phyloP scores from a whole-genome alignment of 2,329 filamentous ascomycete genomes.

The Mycogone perniciosa region DNA sequence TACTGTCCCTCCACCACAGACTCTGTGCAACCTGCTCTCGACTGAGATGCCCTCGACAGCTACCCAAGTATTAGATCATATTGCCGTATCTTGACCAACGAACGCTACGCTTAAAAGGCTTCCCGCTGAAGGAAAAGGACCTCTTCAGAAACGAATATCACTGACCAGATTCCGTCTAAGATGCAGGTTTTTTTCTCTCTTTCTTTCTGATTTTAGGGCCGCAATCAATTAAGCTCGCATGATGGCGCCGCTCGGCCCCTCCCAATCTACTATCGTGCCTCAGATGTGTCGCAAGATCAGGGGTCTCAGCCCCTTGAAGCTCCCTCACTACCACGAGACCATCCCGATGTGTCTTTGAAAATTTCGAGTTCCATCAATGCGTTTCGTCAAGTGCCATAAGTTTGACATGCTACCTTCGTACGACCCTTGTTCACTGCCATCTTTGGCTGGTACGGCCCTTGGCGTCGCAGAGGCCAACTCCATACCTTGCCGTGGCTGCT shows the following conservation, averaged over 20 bases:
- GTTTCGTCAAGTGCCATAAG: neutral
- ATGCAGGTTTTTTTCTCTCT: neutral
- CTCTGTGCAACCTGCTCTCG: neutral
- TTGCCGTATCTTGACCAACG: neutral
- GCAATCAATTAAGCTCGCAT: conserved; percentile 10
- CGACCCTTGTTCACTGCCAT: neutral
- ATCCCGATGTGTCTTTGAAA: conserved; percentile 1
- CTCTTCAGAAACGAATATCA: no score
- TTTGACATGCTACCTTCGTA: conserved; percentile 4
- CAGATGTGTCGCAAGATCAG: conserved; percentile 42
- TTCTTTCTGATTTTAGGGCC: conserved; percentile 7
- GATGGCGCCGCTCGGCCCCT: conserved; percentile 11
- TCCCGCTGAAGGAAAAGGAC: no score
- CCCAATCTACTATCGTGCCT: conserved; percentile 31
- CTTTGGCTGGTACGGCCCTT: conserved; percentile 8
- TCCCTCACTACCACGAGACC: conserved; percentile 12
- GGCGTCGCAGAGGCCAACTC: neutral
- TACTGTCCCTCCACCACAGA: no score
- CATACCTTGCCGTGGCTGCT: neutral
- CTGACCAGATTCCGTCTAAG: no score
- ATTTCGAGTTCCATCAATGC: conserved; percentile 13
- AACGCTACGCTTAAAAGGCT: no score
- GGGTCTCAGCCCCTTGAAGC: conserved; percentile 24
- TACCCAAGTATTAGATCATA: neutral
- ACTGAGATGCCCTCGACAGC: neutral